Conservation (phyloP, 306 rosid genomes). For the Trifolium repens region DNA sequence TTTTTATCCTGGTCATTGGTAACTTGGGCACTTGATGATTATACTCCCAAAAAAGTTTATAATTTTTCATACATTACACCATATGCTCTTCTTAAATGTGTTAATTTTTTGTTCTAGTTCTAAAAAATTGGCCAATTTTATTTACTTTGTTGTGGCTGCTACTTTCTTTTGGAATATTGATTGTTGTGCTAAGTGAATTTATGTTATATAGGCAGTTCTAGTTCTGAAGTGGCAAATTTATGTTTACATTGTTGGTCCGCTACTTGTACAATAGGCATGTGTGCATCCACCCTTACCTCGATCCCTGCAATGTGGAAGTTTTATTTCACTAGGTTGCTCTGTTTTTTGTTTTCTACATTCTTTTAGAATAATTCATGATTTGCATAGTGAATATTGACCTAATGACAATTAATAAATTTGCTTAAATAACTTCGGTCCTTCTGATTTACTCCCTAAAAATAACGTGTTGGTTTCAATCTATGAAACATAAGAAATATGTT, state of each 20-base stretch:
- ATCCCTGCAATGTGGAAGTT: background rate
- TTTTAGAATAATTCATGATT: background rate
- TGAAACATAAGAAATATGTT: too few relatives aligned
- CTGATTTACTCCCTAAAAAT: too few relatives aligned
- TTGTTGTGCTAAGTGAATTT: background rate
- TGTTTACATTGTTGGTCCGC: background rate
- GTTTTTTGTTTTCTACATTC: too few relatives aligned
- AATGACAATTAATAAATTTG: too few relatives aligned
- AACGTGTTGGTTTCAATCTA: too few relatives aligned
- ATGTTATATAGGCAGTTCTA: background rate
- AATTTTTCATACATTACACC: conserved; percentile 3
- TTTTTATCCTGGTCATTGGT: background rate
- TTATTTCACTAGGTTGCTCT: background rate
- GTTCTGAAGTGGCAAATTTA: background rate
- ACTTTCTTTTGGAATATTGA: conserved; percentile 4
- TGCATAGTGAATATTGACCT: background rate
- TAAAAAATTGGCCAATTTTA: background rate
- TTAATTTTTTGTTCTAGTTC: conserved; percentile 7
- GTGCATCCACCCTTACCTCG: background rate
- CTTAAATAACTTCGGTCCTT: too few relatives aligned
- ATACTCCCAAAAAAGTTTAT: conserved; percentile 10
- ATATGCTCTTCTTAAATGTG: background rate
- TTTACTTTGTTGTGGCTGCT: background rate
- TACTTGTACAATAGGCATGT: background rate
- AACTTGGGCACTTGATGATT: conserved; percentile 13